These are phyloP conservation scores for Amyloporia xantha DNA, from an alignment of 768 basidiomycete species.

Conservation along the genomic window DNA sequence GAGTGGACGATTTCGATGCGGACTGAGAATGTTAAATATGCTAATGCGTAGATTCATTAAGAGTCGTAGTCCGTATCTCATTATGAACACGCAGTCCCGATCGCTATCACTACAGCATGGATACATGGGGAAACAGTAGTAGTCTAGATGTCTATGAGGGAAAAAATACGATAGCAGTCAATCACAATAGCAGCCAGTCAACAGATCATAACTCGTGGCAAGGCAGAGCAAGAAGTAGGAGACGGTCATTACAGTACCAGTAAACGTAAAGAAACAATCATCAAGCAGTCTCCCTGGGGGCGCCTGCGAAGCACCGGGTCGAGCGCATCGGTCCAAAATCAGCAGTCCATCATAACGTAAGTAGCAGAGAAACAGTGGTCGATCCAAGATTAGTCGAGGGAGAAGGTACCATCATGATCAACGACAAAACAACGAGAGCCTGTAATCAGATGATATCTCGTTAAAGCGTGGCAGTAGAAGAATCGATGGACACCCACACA, in stretches of 20 bases:
- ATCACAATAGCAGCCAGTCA: conserved; percentile 1
- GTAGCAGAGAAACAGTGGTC: not conserved
- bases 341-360: no score
- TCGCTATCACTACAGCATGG: not conserved
- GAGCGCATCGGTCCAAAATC: no score
- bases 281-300: not conserved
- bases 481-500: not conserved
- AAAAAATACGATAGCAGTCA: not conserved
- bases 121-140: not conserved
- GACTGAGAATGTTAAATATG: no score
- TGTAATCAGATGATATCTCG: not conserved
- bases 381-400: not conserved
- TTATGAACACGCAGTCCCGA: no score
- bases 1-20: conserved; percentile 24
- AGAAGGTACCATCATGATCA: not conserved
- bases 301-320: no score
- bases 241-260: not conserved
- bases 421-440: not conserved
- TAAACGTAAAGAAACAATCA: not conserved
- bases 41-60: not conserved
- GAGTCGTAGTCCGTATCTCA: no score
- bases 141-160: not conserved
- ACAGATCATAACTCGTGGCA: not conserved
- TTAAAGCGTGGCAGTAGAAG: not conserved
- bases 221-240: not conserved